Base-by-base conservation (phyloP, 441 rosid species). In the Hura crepitans region DNA sequence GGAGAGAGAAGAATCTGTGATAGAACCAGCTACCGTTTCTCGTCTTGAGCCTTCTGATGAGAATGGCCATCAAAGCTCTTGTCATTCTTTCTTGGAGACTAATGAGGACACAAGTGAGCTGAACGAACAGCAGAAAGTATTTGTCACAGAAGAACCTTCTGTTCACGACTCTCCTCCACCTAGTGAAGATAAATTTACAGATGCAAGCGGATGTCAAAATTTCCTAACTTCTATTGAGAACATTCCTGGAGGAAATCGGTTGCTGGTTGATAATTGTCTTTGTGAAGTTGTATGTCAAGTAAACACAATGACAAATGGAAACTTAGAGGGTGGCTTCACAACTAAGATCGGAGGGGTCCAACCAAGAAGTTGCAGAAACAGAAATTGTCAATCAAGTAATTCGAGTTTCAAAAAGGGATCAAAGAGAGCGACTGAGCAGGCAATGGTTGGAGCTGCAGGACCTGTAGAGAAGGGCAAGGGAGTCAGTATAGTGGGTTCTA, bases 41-140 rank as follows among this genome's bases (percentile, higher is more conserved):
- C 77, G 25, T 43, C 69, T 81, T 6, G 84, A 78, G 72, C 85
- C 90, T 55, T 77, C 51, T 37, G 91, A 84, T 65, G 83, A 80
- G 66, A 91, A 75, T 63, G 92, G 91, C 61, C 78, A 85, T 69
- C 88, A 81, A 53, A 88, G 86, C 69, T 79, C 80, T 66, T 84
- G 82, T 2, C 77, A 79, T 12, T 67, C 77, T 73, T 66, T 72
- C 14, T 50, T 71, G 65, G 82, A 83, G 71, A 79, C 69, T 10
- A 61, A 81, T 22, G 85, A 78, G 46, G 86, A 79, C 46, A 70
- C 61, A 42, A 46, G 49, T 18, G 74, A 71, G 31, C 72, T 4
- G 42, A 43, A 70, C 10, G 81, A 77, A 75, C 75, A 68, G 59
- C 81, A 77, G 53, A 73, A 64, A 66, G 69, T 23, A n/a, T 73